These are phyloP conservation scores for Penicillium italicum DNA, from an alignment of 2,329 filamentous ascomycete species.

Conservation along the genomic window DNA sequence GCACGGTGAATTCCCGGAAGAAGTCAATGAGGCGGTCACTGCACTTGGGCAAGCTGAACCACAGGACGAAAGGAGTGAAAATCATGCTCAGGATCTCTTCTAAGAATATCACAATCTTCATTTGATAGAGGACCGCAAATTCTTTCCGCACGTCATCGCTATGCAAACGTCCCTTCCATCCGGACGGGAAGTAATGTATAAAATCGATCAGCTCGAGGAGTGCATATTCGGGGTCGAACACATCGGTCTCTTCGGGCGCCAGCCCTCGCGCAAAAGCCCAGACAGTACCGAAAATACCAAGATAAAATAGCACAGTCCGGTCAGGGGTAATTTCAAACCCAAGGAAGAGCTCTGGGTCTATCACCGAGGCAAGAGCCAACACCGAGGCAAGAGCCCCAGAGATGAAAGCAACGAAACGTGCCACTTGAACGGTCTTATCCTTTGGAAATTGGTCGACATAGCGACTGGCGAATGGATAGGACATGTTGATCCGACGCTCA, in stretches of 20 bases:
- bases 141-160: constrained; percentile 90
- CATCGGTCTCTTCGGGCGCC: constrained; percentile 80
- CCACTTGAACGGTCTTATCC: constrained; percentile 81
- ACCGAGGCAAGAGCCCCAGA: constrained; percentile 83
- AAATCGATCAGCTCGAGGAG: constrained; percentile 86
- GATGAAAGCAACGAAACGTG: constrained; percentile 81
- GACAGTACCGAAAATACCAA: constrained; percentile 75
- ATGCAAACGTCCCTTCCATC: constrained; percentile 87
- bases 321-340: constrained; percentile 88
- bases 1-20: constrained; percentile 94
- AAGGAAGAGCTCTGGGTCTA: constrained; percentile 86
- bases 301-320: constrained; percentile 84
- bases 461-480: constrained; percentile 83
- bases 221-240: constrained; percentile 89
- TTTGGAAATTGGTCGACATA: constrained; percentile 98
- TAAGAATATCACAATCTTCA: constrained; percentile 85
- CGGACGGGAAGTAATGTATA: constrained; percentile 83
- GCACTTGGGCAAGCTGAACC: constrained; percentile 79
- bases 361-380: constrained; percentile 75
- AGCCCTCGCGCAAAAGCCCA: constrained; percentile 80
- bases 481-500: constrained; percentile 85
- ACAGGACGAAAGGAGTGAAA: constrained; percentile 83
- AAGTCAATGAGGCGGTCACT: constrained; percentile 95
- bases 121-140: constrained; percentile 85
- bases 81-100: constrained; percentile 92